Conservation (phyloP, 116 monocot species). For the Iris pallida region DNA sequence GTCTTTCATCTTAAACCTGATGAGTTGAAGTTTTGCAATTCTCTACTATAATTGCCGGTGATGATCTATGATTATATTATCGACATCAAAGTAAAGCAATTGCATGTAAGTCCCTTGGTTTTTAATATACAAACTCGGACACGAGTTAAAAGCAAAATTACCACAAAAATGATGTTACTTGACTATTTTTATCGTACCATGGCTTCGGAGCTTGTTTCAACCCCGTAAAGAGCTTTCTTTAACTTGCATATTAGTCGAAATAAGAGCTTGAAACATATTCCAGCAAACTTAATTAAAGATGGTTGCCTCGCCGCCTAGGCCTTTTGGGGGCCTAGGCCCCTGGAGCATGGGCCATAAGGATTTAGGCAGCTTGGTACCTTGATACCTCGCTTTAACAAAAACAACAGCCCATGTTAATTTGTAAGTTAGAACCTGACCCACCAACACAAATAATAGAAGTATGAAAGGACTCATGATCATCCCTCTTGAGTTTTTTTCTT, state of each 20-base stretch:
- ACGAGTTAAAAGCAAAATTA: background rate
- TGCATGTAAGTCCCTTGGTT: too few relatives aligned
- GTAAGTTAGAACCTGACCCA: too few relatives aligned
- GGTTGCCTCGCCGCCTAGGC: too few relatives aligned
- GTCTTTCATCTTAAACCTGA: background rate
- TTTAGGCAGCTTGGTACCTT: too few relatives aligned
- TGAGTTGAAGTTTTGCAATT: background rate
- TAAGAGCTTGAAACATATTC: background rate
- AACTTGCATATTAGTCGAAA: background rate
- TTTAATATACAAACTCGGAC: background rate
- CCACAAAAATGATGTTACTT: background rate
- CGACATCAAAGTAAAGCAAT: background rate
- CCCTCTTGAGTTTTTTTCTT: too few relatives aligned
- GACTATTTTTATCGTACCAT: background rate
- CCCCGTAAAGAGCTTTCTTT: conserved; percentile 1
- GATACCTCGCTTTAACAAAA: too few relatives aligned
- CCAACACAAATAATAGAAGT: too few relatives aligned
- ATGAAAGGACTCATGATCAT: too few relatives aligned
- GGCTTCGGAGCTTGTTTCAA: background rate
- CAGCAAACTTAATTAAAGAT: too few relatives aligned
- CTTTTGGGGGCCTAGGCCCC: too few relatives aligned
- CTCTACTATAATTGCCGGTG: background rate
- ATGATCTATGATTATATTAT: background rate
- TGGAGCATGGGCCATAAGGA: too few relatives aligned
- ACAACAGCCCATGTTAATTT: too few relatives aligned